Percentiles rank a stretch among this genome's conserved stretches.
These are phyloP conservation scores for Saxophila tyrrhenica DNA, from an alignment of 495 filamentous ascomycete species.

Conservation along the genomic window DNA sequence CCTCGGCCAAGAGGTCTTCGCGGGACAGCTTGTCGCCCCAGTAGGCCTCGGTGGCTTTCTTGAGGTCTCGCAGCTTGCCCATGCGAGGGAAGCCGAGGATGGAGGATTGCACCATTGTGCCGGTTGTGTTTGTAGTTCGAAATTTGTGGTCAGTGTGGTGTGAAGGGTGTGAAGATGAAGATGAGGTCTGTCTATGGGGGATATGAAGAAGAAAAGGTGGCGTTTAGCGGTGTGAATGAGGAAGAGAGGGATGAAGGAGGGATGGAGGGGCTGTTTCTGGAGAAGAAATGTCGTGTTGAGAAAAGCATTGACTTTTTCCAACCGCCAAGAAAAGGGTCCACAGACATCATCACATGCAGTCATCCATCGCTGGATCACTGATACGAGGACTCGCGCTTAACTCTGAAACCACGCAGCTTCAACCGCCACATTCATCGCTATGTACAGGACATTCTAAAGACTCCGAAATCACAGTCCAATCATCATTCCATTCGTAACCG, in stretches of 20 bases:
- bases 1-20: conserved; percentile 78
- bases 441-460: too few species aligned
- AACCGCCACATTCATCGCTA: too few species aligned
- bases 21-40: conserved; percentile 90
- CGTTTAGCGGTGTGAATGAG: background rate
- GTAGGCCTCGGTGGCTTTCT: conserved; percentile 98
- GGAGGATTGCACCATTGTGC: conserved; percentile 34
- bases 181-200: background rate
- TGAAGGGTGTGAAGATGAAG: background rate
- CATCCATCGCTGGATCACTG: too few species aligned
- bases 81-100: conserved; percentile 85
- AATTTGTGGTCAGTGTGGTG: background rate
- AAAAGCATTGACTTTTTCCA: too few species aligned
- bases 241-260: background rate
- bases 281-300: background rate
- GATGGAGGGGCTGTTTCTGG: background rate
- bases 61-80: conserved; percentile 95
- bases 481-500: too few species aligned
- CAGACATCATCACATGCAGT: too few species aligned
- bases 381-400: too few species aligned
- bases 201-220: background rate
- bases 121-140: background rate
- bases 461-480: too few species aligned
- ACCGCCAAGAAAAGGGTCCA: too few species aligned
- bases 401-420: too few species aligned